These are phyloP conservation scores for Corinectria fuckeliana DNA, from an alignment of 2,329 filamentous ascomycete species.

Conservation along the genomic window DNA sequence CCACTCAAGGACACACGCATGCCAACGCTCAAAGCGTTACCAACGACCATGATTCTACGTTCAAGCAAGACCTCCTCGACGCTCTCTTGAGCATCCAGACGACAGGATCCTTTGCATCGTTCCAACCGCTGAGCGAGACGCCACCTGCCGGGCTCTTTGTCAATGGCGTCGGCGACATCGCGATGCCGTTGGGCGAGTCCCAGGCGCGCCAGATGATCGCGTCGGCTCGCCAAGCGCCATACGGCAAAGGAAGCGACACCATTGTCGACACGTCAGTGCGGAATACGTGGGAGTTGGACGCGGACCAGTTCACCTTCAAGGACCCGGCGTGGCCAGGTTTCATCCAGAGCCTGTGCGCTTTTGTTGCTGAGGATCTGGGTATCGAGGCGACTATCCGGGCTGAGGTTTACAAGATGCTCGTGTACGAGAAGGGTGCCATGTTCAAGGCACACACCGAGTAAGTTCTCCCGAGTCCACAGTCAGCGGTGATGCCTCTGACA, in stretches of 20 bases:
- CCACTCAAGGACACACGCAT: too few species aligned
- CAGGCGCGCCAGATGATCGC: not conserved
- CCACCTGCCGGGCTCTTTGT: not conserved
- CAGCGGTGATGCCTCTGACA: not conserved
- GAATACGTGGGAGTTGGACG: slow-evolving; percentile 53
- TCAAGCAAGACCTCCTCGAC: not conserved
- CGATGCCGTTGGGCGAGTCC: not conserved
- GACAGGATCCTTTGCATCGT: not conserved
- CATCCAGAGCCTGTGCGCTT: slow-evolving; percentile 32
- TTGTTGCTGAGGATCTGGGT: slow-evolving; percentile 41
- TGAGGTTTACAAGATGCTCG: slow-evolving; percentile 54
- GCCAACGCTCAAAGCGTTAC: not conserved
- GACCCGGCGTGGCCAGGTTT: slow-evolving; percentile 43
- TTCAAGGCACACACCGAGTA: slow-evolving; percentile 55
- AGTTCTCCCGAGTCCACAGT: not conserved
- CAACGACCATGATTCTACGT: not conserved
- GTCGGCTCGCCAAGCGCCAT: slow-evolving; percentile 40
- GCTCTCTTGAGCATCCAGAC: not conserved
- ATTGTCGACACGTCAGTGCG: slow-evolving; percentile 48
- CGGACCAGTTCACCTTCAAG: slow-evolving; percentile 45
- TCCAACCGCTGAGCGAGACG: not conserved
- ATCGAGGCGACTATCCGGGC: slow-evolving; percentile 40
- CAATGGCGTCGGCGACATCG: not conserved
- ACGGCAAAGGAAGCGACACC: slow-evolving; percentile 48
- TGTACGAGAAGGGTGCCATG: slow-evolving; percentile 58